These are phyloP conservation scores for Hymenoscyphus repandus DNA, from an alignment of 2,329 filamentous ascomycete genomes.

Conservation along the genomic window DNA sequence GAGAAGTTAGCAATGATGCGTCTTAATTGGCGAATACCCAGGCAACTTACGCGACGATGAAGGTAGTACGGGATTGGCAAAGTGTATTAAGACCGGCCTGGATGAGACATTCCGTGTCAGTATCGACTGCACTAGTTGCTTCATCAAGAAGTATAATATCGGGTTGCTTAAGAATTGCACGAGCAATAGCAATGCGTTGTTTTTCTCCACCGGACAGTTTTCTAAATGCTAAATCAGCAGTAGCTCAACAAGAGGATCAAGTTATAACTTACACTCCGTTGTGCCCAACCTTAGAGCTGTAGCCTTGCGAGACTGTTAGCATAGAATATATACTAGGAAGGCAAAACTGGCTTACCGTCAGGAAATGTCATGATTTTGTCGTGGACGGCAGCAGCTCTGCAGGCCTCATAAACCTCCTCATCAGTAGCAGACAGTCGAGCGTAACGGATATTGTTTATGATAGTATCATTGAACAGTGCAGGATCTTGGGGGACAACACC, in stretches of 20 bases:
- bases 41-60: slow-evolving; percentile 30
- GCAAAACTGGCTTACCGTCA: slow-evolving; percentile 45
- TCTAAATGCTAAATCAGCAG: slow-evolving; percentile 59
- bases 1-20: slow-evolving; percentile 10
- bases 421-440: slow-evolving; percentile 26
- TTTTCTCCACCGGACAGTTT: slow-evolving; percentile 81
- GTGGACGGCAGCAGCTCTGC: slow-evolving; percentile 51
- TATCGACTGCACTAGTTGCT: slow-evolving; percentile 89
- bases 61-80: slow-evolving; percentile 44
- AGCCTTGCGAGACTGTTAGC: slow-evolving; percentile 29
- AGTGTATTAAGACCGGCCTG: slow-evolving; percentile 54
- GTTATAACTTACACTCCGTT: slow-evolving; percentile 43
- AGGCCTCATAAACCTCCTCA: slow-evolving; percentile 40
- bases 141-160: slow-evolving; percentile 92
- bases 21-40: background rate
- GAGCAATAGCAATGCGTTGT: slow-evolving; percentile 82
- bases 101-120: slow-evolving; percentile 88
- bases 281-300: slow-evolving; percentile 40
- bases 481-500: slow-evolving; percentile 55
- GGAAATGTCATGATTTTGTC: slow-evolving; percentile 52
- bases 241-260: background rate
- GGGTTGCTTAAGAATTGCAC: slow-evolving; percentile 87
- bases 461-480: slow-evolving; percentile 49
- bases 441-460: slow-evolving; percentile 34
- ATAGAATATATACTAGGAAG: background rate